Evolutionary conservation across 148 eudicot species (phyloP).

Genomic region (Rhododendron henanense): DNA sequence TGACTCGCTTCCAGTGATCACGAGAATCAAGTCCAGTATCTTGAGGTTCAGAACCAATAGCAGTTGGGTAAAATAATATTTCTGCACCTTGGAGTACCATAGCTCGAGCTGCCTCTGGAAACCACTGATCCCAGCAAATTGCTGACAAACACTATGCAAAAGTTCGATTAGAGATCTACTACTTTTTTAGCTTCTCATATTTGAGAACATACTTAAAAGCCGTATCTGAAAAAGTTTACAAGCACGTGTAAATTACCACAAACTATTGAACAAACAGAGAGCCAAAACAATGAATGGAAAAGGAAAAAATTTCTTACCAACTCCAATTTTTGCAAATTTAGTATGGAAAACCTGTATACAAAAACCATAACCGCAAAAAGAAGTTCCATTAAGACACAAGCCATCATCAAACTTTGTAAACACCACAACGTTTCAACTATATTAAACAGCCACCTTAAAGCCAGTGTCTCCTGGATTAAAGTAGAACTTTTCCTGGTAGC

Average conservation of each 20-base stretch:
- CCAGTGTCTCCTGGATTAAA: constrained; percentile 97
- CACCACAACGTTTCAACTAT: background rate
- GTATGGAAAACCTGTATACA: constrained; percentile 80
- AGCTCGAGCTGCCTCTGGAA: constrained; percentile 95
- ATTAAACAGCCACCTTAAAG: constrained; percentile 59
- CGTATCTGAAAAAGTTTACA: background rate
- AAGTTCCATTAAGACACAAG: constrained; percentile 13
- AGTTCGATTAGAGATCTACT: background rate
- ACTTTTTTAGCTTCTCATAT: background rate
- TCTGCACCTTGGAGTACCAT: constrained; percentile 99
- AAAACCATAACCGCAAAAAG: constrained; percentile 19
- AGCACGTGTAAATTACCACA: background rate
- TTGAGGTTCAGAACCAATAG: constrained; percentile 97
- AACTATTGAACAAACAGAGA: background rate
- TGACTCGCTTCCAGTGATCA: constrained; percentile 96
- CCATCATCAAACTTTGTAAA: background rate
- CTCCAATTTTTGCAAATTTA: constrained; percentile 93
- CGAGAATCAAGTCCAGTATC: constrained; percentile 89
- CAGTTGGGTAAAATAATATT: constrained; percentile 92
- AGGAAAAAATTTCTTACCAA: constrained; percentile 52
- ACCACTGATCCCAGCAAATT: constrained; percentile 99
- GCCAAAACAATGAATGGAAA: background rate
- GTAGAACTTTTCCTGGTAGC: constrained; percentile 96
- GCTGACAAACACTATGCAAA: constrained; percentile 30
- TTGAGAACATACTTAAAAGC: background rate